These are phyloP conservation scores for Iris pallida DNA, from an alignment of 116 monocot species.

Conservation along the genomic window DNA sequence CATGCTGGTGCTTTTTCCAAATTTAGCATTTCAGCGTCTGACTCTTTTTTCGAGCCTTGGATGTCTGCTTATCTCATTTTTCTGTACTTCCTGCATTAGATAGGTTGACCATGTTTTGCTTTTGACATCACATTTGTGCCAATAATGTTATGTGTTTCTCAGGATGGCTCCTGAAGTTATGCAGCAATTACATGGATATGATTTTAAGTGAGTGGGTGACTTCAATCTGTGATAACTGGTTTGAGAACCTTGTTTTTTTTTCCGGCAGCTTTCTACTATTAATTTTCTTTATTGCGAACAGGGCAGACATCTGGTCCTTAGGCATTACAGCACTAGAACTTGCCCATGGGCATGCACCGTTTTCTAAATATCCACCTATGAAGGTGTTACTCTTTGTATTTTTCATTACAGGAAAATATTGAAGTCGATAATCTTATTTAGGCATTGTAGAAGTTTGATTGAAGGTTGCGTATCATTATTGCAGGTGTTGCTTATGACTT, in stretches of 20 bases:
- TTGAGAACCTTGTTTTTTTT: background rate
- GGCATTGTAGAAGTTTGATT: no score
- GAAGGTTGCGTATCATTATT: background rate
- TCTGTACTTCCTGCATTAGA: no score
- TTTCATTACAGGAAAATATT: background rate
- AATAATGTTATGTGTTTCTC: slow-evolving; percentile 9
- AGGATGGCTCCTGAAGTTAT: slow-evolving; percentile 99
- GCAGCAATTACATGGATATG: slow-evolving; percentile 83
- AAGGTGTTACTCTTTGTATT: slow-evolving; percentile 42
- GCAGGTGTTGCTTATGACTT: slow-evolving; percentile 93
- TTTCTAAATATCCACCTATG: slow-evolving; percentile 99
- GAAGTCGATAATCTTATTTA: no score
- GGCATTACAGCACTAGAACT: slow-evolving; percentile 95
- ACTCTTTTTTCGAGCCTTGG: background rate
- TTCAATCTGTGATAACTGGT: no score
- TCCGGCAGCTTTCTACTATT: slow-evolving; percentile 15
- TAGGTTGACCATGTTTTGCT: no score
- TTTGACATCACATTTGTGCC: background rate
- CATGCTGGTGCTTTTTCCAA: slow-evolving; percentile 45
- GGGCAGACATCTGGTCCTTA: slow-evolving; percentile 92
- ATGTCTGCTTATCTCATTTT: background rate
- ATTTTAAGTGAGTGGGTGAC: slow-evolving; percentile 65
- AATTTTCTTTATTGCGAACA: slow-evolving; percentile 25
- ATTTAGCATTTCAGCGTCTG: no score
- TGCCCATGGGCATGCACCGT: slow-evolving; percentile 99